Evolutionary conservation across 2,329 filamentous ascomycete genomes (phyloP).

Genomic region (Thielaviopsis ethacetica): DNA sequence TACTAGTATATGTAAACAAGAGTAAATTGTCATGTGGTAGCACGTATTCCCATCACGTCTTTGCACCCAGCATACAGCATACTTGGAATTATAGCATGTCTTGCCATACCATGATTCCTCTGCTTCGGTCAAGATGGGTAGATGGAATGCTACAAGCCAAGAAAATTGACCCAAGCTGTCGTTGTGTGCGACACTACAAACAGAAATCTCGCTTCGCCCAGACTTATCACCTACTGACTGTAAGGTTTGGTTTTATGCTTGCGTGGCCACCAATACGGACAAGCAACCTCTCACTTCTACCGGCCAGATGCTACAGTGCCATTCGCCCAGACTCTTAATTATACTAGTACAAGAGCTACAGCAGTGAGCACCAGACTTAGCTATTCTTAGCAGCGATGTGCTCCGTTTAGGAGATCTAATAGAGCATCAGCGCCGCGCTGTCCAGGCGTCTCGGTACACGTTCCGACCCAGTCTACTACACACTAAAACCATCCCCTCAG

Average conservation of each 20-base stretch:
- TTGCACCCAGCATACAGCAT: background rate
- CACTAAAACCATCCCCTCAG: too few species aligned
- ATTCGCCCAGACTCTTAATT: background rate
- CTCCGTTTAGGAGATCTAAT: background rate
- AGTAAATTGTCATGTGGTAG: too few species aligned
- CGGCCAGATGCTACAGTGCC: background rate
- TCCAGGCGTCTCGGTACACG: background rate
- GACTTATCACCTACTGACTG: background rate
- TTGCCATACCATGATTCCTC: background rate
- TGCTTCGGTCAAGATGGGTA: background rate
- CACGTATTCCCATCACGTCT: background rate
- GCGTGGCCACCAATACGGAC: too few species aligned
- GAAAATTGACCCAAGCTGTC: background rate
- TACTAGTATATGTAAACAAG: too few species aligned
- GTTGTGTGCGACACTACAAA: background rate
- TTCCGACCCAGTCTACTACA: background rate
- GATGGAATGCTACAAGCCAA: background rate
- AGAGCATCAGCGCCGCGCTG: background rate
- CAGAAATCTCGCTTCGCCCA: background rate
- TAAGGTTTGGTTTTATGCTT: too few species aligned
- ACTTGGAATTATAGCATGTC: background rate
- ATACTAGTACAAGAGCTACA: background rate
- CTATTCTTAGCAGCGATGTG: background rate
- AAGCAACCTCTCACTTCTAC: background rate
- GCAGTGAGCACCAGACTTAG: background rate